Percentiles rank a stretch among this genome's conserved stretches.
Evolutionary conservation across 1,284 basidiomycete genomes (phyloP).

Genomic region (Trametes hirsuta): DNA sequence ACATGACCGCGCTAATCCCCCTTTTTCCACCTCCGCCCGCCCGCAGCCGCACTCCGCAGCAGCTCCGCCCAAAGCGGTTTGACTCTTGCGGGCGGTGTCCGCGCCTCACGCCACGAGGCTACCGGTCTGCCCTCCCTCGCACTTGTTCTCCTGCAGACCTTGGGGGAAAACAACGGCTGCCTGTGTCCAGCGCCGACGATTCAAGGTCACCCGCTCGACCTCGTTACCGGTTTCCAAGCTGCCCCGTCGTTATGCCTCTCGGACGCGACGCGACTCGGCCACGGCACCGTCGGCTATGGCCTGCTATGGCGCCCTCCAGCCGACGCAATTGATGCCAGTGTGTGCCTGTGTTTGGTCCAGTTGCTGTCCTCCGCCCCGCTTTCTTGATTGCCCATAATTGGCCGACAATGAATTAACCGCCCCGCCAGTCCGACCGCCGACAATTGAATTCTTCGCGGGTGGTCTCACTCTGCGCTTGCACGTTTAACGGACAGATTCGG

Average conservation of each 20-base stretch:
- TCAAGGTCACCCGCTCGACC: background rate
- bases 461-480: too few species aligned
- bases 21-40: background rate
- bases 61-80: background rate
- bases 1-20: constrained; percentile 22
- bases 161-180: background rate
- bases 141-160: too few species aligned
- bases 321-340: background rate
- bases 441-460: background rate
- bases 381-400: background rate
- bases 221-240: background rate
- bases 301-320: background rate
- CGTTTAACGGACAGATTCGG: background rate
- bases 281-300: background rate
- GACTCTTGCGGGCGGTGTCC: background rate
- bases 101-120: constrained; percentile 1
- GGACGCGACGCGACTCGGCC: background rate
- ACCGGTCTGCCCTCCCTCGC: background rate
- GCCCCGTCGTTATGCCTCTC: background rate
- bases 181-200: background rate
- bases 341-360: background rate
- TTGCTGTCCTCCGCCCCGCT: background rate
- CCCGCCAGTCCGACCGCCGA: background rate
- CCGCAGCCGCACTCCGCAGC: background rate
- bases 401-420: background rate